These are phyloP conservation scores for Saccharomycopsis sp. DNA, from an alignment of 805 yeast species.

Conservation along the genomic window DNA sequence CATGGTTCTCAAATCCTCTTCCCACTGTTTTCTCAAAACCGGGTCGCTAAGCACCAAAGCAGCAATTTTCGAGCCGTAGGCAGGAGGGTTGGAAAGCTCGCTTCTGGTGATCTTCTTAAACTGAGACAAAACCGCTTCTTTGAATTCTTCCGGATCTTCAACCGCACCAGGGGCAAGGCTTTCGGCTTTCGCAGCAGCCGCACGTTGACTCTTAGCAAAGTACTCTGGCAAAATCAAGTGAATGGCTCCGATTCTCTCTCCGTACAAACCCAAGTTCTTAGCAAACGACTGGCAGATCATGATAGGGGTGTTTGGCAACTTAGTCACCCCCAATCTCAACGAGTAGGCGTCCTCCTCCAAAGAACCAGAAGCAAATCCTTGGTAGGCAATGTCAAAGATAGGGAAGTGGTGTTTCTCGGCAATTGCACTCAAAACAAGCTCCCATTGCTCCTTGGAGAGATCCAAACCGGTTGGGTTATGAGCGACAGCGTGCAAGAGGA, in stretches of 20 bases:
- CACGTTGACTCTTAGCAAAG: slow-evolving; percentile 34
- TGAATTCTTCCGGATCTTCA: slow-evolving; percentile 33
- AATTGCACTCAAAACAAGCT: slow-evolving; percentile 58
- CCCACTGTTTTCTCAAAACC: slow-evolving; percentile 66
- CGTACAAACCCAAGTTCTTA: slow-evolving; percentile 91
- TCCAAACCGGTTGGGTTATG: slow-evolving; percentile 98
- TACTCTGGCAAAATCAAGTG: slow-evolving; percentile 20
- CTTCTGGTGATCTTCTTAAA: slow-evolving; percentile 80
- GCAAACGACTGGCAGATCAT: slow-evolving; percentile 86
- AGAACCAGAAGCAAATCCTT: slow-evolving; percentile 87
- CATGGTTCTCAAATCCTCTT: slow-evolving; percentile 69
- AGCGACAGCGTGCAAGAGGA: slow-evolving; percentile 85
- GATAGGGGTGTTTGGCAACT: slow-evolving; percentile 25
- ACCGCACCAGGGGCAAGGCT: slow-evolving; percentile 7
- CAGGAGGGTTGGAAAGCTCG: slow-evolving; percentile 88
- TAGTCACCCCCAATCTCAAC: slow-evolving; percentile 38
- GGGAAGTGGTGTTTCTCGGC: slow-evolving; percentile 60
- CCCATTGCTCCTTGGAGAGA: slow-evolving; percentile 78
- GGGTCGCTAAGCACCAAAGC: slow-evolving; percentile 62
- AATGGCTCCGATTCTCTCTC: slow-evolving; percentile 84
- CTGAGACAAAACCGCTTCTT: slow-evolving; percentile 61
- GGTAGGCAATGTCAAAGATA: slow-evolving; percentile 89
- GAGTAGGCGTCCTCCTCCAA: slow-evolving; percentile 65
- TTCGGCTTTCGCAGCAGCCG: slow-evolving; percentile 44
- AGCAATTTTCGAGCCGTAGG: slow-evolving; percentile 88